Conservation (phyloP, 768 basidiomycete genomes). For the Phallus indusiatus region DNA sequence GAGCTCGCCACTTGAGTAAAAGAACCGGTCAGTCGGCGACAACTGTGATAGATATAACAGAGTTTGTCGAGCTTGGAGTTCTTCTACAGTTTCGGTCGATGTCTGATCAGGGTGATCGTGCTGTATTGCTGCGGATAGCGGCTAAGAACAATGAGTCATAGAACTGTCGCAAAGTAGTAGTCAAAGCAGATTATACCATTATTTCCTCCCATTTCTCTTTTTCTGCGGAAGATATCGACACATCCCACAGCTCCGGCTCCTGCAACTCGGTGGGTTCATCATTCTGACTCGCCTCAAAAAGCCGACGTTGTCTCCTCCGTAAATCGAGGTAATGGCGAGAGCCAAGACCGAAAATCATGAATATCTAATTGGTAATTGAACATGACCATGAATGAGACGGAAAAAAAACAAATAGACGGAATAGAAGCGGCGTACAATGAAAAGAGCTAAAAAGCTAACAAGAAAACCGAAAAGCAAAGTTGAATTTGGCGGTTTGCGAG, state of each 20-base stretch:
- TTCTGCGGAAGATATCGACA: neutral
- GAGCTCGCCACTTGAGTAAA: neutral
- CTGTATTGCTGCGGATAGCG: conserved; percentile 1
- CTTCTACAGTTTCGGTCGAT: too few relatives aligned
- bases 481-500: neutral
- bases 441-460: conserved; percentile 7
- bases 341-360: neutral
- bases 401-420: neutral
- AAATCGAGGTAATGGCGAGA: conserved; percentile 5
- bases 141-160: neutral
- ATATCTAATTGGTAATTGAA: neutral
- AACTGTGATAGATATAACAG: neutral
- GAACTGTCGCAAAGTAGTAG: neutral
- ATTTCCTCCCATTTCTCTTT: conserved; percentile 2
- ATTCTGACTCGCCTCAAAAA: neutral
- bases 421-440: neutral
- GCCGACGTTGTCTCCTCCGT: conserved; percentile 1
- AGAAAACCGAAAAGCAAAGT: conserved; percentile 9
- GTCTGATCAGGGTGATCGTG: neutral
- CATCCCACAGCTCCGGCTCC: conserved; percentile 4
- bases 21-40: neutral
- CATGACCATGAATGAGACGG: too few relatives aligned
- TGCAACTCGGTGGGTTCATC: neutral
- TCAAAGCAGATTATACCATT: neutral
- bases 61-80: neutral